These are phyloP conservation scores for Myrmaecium sp. DNA, from an alignment of 2,329 filamentous ascomycete species.

Conservation along the genomic window DNA sequence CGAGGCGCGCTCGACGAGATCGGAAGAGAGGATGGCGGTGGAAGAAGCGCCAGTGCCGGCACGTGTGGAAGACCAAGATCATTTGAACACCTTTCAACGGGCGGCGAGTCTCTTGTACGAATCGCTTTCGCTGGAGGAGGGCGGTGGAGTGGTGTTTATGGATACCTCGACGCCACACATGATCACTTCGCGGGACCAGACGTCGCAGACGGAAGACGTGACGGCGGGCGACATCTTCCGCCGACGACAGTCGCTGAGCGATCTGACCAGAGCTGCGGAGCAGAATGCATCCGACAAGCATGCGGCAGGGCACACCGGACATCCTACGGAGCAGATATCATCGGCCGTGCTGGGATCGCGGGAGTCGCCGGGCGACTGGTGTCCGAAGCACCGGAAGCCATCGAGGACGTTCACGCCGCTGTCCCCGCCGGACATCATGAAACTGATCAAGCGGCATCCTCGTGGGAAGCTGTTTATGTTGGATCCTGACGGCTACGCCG, in stretches of 20 bases:
- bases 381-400: neutral
- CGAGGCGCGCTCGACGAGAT: too few relatives aligned
- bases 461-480: conserved; percentile 19
- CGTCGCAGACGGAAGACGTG: conserved; percentile 4
- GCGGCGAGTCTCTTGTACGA: conserved; percentile 32
- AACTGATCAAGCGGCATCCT: conserved; percentile 13
- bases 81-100: conserved; percentile 27
- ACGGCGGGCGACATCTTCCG: conserved; percentile 1
- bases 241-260: conserved; percentile 1
- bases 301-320: too few relatives aligned
- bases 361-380: too few relatives aligned
- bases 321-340: too few relatives aligned
- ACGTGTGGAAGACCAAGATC: conserved; percentile 14
- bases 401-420: conserved; percentile 7
- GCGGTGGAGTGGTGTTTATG: conserved; percentile 31
- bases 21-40: neutral
- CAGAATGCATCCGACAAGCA: too few relatives aligned
- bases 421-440: conserved; percentile 6
- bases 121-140: conserved; percentile 26
- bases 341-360: too few relatives aligned
- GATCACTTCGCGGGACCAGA: conserved; percentile 6
- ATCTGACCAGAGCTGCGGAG: conserved; percentile 1
- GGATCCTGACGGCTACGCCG: conserved; percentile 12
- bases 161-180: conserved; percentile 14
- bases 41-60: neutral